Evolutionary conservation across 2,329 filamentous ascomycete species (phyloP).

Genomic region (Metarhizium brunneum): DNA sequence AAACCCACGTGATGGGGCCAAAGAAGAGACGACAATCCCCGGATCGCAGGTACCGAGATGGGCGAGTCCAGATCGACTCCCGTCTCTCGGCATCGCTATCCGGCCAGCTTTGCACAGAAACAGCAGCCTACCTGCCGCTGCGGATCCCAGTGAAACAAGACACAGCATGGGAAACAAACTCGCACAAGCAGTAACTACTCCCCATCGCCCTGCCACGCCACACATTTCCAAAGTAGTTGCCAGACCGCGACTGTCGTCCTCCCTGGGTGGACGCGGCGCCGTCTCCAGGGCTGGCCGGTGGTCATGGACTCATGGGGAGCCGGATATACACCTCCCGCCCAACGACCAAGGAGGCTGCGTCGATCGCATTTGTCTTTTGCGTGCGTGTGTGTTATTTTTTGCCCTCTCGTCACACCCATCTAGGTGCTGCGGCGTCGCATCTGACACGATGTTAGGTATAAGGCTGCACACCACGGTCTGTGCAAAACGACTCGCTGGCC

Average conservation of each 20-base stretch:
- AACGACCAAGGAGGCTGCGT: neutral
- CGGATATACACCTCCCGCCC: neutral
- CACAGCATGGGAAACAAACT: neutral
- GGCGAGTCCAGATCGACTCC: neutral
- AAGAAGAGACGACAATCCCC: too few species aligned
- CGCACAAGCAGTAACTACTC: neutral
- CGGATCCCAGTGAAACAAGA: neutral
- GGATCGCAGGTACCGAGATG: neutral
- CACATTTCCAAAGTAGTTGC: neutral
- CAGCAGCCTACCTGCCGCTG: neutral
- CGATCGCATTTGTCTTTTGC: neutral
- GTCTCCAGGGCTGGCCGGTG: neutral
- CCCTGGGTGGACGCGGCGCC: neutral
- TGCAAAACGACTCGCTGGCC: neutral
- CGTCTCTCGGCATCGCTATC: neutral
- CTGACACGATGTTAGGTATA: neutral
- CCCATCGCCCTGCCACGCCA: neutral
- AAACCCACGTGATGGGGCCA: too few species aligned
- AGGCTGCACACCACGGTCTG: neutral
- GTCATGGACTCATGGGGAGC: neutral
- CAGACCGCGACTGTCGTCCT: neutral
- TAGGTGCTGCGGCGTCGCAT: neutral
- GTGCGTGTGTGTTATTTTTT: neutral
- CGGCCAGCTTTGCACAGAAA: neutral
- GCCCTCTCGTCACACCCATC: neutral